Conservation (phyloP, 495 filamentous ascomycete genomes). For the Penicillium diatomitis region DNA sequence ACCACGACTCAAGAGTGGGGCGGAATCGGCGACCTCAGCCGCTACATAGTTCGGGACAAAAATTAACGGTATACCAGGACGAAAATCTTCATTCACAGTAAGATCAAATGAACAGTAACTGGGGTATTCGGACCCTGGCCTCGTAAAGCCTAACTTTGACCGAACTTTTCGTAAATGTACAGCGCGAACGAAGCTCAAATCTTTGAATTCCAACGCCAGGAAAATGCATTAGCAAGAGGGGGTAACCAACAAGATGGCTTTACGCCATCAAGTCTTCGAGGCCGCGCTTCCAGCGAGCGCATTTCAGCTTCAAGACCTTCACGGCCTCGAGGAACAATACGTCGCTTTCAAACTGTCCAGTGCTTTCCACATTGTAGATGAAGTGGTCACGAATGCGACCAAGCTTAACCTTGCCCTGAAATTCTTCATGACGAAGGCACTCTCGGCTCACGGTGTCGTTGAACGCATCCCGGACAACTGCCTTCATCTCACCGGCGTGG, state of each 20-base stretch:
- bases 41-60: no score
- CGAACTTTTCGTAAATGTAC: conserved; percentile 38
- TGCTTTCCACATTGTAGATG: conserved; percentile 91
- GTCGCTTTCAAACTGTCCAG: conserved; percentile 86
- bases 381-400: conserved; percentile 90
- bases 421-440: conserved; percentile 83
- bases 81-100: no score
- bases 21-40: no score
- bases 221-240: conserved; percentile 33
- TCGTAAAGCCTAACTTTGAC: conserved; percentile 27
- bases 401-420: conserved; percentile 88
- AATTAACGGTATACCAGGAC: no score
- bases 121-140: conserved; percentile 28
- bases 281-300: conserved; percentile 51
- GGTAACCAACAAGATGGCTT: conserved; percentile 6
- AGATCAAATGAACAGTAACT: conserved; percentile 7
- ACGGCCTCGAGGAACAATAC: conserved; percentile 84
- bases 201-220: conserved; percentile 34
- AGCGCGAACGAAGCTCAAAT: conserved; percentile 20
- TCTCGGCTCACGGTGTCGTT: conserved; percentile 92
- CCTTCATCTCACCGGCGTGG: conserved; percentile 65
- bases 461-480: conserved; percentile 71
- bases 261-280: conserved; percentile 47
- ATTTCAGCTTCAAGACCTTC: conserved; percentile 74
- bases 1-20: no score